Evolutionary conservation across 2,329 filamentous ascomycete species (phyloP).

Genomic region (Fusarium keratoplasticum): DNA sequence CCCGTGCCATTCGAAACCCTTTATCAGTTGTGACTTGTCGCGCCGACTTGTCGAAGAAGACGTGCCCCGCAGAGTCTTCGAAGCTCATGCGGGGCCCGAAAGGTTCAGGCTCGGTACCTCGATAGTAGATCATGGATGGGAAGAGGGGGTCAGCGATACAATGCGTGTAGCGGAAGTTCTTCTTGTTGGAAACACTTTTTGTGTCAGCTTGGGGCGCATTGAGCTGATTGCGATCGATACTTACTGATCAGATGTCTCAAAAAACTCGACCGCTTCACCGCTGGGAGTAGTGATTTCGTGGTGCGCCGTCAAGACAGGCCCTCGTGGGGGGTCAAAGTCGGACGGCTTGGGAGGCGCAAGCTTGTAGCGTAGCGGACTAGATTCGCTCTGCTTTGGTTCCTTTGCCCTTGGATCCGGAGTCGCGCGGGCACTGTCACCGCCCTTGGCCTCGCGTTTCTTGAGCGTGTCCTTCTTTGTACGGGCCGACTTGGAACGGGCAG

Average conservation of each 20-base stretch:
- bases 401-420: slow-evolving; percentile 67
- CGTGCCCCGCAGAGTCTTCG: slow-evolving; percentile 88
- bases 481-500: slow-evolving; percentile 52
- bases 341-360: slow-evolving; percentile 71
- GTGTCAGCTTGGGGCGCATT: slow-evolving; percentile 6
- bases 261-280: slow-evolving; percentile 66
- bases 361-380: slow-evolving; percentile 70
- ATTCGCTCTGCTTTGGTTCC: slow-evolving; percentile 56
- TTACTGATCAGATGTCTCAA: slow-evolving; percentile 74
- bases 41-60: slow-evolving; percentile 83
- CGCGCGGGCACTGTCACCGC: slow-evolving; percentile 62
- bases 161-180: slow-evolving; percentile 87
- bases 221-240: slow-evolving; percentile 40
- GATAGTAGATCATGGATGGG: slow-evolving; percentile 87
- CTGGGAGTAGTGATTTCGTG: slow-evolving; percentile 63
- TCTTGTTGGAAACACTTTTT: slow-evolving; percentile 70
- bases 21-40: slow-evolving; percentile 88
- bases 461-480: slow-evolving; percentile 74
- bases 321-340: slow-evolving; percentile 71
- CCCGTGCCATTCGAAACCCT: slow-evolving; percentile 90
- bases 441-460: slow-evolving; percentile 76
- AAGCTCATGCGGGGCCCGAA: slow-evolving; percentile 89
- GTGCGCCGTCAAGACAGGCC: slow-evolving; percentile 67
- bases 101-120: slow-evolving; percentile 86
- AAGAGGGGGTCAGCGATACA: slow-evolving; percentile 92